Percentiles rank a stretch among this genome's conserved stretches.
Evolutionary conservation across 768 basidiomycete species (phyloP).

Genomic region (Hypsizygus marmoreus): DNA sequence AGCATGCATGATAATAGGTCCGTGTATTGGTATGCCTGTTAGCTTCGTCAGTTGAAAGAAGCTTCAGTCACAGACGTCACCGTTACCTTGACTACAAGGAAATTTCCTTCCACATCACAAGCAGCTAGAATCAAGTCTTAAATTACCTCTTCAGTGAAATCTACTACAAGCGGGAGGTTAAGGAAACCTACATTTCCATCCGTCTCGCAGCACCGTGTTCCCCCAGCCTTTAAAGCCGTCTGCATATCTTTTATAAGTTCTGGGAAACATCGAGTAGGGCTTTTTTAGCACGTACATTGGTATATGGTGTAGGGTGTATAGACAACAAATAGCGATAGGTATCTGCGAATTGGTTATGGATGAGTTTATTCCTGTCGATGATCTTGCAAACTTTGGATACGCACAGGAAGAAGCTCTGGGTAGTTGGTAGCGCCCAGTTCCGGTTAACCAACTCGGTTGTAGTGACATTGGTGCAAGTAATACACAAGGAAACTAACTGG

Average conservation of each 20-base stretch:
- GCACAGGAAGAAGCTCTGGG: conserved; percentile 83
- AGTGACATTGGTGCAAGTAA: conserved; percentile 86
- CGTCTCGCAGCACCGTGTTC: conserved; percentile 70
- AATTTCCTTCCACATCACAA: conserved; percentile 89
- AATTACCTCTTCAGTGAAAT: not conserved
- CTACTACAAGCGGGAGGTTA: not conserved
- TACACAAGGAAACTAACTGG: conserved; percentile 84
- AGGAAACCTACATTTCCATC: conserved; percentile 77
- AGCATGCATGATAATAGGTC: conserved; percentile 89
- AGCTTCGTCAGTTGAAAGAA: not conserved
- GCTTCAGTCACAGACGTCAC: conserved; percentile 1
- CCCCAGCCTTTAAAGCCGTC: conserved; percentile 87
- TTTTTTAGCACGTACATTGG: conserved; percentile 55
- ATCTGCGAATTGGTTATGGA: conserved; percentile 42
- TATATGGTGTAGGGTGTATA: conserved; percentile 93
- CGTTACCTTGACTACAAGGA: conserved; percentile 79
- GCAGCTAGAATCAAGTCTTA: conserved; percentile 76
- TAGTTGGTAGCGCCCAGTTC: conserved; percentile 76
- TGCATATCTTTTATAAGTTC: conserved; percentile 26
- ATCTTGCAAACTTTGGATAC: conserved; percentile 24
- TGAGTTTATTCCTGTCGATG: not conserved
- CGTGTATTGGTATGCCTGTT: conserved; percentile 81
- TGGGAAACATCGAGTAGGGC: conserved; percentile 1
- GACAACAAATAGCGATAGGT: conserved; percentile 70
- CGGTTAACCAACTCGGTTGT: conserved; percentile 74